Evolutionary conservation across 2,329 filamentous ascomycete species (phyloP), one percentile per base, ranked within the genome.

Genomic region (Aspergillus felis): DNA sequence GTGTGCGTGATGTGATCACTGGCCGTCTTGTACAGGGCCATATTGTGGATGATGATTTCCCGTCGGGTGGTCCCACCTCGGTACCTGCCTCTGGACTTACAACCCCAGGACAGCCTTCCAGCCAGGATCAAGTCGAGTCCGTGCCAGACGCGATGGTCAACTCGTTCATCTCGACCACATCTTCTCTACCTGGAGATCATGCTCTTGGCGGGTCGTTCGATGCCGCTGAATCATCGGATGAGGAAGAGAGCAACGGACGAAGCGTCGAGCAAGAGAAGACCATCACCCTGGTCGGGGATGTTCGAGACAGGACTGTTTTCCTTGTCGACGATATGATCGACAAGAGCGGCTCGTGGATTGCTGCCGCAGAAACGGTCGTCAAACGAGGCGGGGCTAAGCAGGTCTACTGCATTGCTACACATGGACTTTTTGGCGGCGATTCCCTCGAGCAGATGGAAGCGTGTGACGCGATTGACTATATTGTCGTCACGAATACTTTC

Each of bases 261-360:
- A 87, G 93, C 64, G 86, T 88, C 10, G 87, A 88, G 59, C 81
- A 93, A 24, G 94, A 99, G 78, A 92, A 92, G 70, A 96, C 93
- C 80, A 95, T 99, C 67, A 99, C 94, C 0, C 82, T 99, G n/a
- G 94, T 99, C 14, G 94, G 94, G 59, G 91, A 97, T 68, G 94
- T 99, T 59, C 89, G 87, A 70, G 87, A 91, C 71, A 86, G 91
- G 57, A 88, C 91, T 0, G 94, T 97, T 54, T 89, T 99, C 71
- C 92, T 99, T 60, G 90, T 99, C 51, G 94, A 99, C 73, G 94
- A 99, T 73, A 97, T 99, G 90, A 97, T 99, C 69, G 94, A 99
- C 78, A 97, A 96, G 78, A 87, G 92, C 9, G 91, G 89, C 14
- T 96, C 91, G 6, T 99, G 94, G 94, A 95, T 99, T 65, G 93